Evolutionary conservation across 768 basidiomycete species (phyloP), one percentile per base, ranked within the genome.

Genomic region (Suillus americanus): DNA sequence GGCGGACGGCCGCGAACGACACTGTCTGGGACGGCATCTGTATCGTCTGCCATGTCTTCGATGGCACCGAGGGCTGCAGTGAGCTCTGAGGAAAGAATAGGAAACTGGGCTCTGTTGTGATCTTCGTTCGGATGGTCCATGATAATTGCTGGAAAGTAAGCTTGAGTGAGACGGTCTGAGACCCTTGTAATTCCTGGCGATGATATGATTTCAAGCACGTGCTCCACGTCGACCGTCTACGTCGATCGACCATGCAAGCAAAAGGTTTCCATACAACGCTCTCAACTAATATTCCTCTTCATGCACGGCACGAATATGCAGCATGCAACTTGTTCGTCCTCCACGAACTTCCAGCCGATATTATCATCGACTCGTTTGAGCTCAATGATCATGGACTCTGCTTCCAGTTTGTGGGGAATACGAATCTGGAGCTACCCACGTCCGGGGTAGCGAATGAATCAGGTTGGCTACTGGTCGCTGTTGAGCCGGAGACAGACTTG

Each of bases 341-440:
- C 6, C 74, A 79, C 65, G 72, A 70, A 30, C 70, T 84, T 28
- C 78, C 81, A 2, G 74, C 80, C 4, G 67, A 70, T 55, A 68
- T 84, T 66, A 80, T 84, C 69, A 74, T 79, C 25, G 83, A 84
- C 72, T 76, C 72, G 64, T 78, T 82, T 67, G 83, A 84, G 69
- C 78, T 84, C 63, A 16, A 61, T 7, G 70, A 76, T 66, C 75
- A 69, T 63, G 67, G 55, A 48, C 75, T 77, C 64, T 64, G 71
- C n/a, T 78, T 78, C 61, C 69, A 74, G 33, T 68, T 82, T 61
- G 73, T 72, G 69, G 78, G 81, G 5, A 71, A 74, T 46, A 68
- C 77, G 35, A 78, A 83, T 67, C 71, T 84, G 46, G 83, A 84
- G 66, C 74, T 77, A 20, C 83, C 83, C 37, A 75, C 79, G 18